A percentile compares a stretch with the other conserved stretches of the same genome.
Conservation (phyloP, 805 yeast genomes). For the Starmerella geochares region DNA sequence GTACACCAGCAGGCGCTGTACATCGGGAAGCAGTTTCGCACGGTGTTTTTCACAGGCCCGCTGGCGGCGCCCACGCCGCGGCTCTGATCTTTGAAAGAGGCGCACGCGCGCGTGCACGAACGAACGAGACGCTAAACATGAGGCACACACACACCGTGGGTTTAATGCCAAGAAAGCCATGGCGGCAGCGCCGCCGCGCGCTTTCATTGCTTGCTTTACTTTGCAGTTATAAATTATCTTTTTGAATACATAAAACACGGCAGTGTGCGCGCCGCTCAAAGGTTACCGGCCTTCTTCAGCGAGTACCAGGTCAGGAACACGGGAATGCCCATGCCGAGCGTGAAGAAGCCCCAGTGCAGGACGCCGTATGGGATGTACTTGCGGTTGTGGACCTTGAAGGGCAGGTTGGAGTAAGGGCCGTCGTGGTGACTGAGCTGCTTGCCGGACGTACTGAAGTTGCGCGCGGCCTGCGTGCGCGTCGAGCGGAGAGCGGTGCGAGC, state of each 20-base stretch:
- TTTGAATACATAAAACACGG: background rate
- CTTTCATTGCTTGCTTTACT: too few species aligned
- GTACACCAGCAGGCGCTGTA: background rate
- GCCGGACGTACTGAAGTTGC: conserved; percentile 25
- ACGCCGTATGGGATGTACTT: conserved; percentile 70
- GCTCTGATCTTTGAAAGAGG: too few species aligned
- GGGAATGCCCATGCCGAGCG: conserved; percentile 61
- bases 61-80: conserved; percentile 1
- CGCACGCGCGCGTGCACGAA: too few species aligned
- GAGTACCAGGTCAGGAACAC: conserved; percentile 70
- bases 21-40: background rate
- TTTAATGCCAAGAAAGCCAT: too few species aligned
- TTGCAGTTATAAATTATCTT: background rate
- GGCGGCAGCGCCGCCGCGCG: too few species aligned
- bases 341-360: conserved; percentile 68
- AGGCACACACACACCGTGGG: too few species aligned
- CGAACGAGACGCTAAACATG: too few species aligned
- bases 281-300: conserved; percentile 71
- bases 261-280: conserved; percentile 15
- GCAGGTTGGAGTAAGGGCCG: conserved; percentile 86
- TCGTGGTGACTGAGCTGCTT: conserved; percentile 41
- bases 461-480: conserved; percentile 17
- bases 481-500: conserved; percentile 20
- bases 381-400: conserved; percentile 90
- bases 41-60: background rate